A percentile compares a stretch with the other conserved stretches of the same genome.
These are phyloP conservation scores for Saitozyma sp. DNA, from an alignment of 768 basidiomycete species.

Conservation along the genomic window DNA sequence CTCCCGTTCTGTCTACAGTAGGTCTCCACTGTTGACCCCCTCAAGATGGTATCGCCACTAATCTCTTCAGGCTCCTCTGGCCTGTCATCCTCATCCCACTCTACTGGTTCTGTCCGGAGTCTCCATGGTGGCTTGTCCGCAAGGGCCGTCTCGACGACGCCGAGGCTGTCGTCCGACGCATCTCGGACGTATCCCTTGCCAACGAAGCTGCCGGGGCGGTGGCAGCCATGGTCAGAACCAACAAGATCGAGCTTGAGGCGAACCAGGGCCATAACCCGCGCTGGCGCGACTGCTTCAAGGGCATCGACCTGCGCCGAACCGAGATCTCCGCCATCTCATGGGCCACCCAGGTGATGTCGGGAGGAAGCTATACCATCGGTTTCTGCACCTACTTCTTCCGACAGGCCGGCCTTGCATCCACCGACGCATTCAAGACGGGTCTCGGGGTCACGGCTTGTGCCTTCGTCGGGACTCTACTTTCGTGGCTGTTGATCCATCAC, in stretches of 20 bases:
- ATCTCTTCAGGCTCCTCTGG: constrained; percentile 17
- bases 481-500: constrained; percentile 31
- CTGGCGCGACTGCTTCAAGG: constrained; percentile 39
- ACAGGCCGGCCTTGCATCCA: constrained; percentile 23
- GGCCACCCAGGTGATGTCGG: constrained; percentile 22
- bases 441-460: constrained; percentile 20
- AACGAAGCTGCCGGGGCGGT: not conserved
- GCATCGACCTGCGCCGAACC: constrained; percentile 29
- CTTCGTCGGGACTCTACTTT: constrained; percentile 16
- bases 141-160: constrained; percentile 4
- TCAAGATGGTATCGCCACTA: constrained; percentile 1
- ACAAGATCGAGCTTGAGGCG: constrained; percentile 3
- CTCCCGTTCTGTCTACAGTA: constrained; percentile 13
- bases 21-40: constrained; percentile 20
- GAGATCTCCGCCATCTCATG: constrained; percentile 23
- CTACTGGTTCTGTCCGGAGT: constrained; percentile 2
- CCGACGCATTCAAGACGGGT: constrained; percentile 12
- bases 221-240: constrained; percentile 1
- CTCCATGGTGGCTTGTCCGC: constrained; percentile 8
- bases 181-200: not conserved
- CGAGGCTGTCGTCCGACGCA: not conserved
- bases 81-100: not conserved
- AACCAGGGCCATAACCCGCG: not conserved
- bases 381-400: constrained; percentile 22
- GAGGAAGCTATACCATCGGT: constrained; percentile 41